Evolutionary conservation across 345 rosid genomes (phyloP).

Genomic region (Mercurialis annua): DNA sequence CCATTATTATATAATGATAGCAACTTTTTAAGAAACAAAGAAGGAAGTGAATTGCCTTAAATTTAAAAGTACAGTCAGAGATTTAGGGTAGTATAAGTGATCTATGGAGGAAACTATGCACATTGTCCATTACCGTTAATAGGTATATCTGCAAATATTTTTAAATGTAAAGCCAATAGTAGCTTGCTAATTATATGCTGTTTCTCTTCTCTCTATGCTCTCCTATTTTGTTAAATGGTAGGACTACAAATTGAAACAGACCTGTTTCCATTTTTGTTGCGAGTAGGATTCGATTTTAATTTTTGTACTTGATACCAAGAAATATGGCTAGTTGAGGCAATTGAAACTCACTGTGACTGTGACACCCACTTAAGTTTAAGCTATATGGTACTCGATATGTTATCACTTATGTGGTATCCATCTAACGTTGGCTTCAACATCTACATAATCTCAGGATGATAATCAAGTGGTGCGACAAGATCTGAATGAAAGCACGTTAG

Average conservation of each 20-base stretch:
- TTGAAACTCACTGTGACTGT: background rate
- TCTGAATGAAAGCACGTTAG: constrained; percentile 80
- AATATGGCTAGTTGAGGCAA: background rate
- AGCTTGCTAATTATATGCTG: background rate
- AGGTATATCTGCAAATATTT: no score
- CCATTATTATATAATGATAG: background rate
- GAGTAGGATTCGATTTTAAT: background rate
- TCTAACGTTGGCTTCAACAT: constrained; percentile 19
- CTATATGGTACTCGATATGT: background rate
- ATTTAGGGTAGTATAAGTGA: no score
- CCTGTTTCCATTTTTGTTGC: background rate
- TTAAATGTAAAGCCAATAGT: background rate
- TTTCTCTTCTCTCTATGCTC: background rate
- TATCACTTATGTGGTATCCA: background rate
- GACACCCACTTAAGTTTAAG: background rate
- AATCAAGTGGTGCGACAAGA: constrained; percentile 66
- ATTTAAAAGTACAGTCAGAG: no score
- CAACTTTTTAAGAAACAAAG: background rate
- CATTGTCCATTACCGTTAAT: no score
- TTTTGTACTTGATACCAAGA: background rate
- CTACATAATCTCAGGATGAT: constrained; percentile 44
- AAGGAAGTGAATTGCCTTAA: background rate
- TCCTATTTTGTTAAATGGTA: background rate
- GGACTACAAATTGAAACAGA: background rate
- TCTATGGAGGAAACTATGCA: no score